phyloP scores from a whole-genome alignment of 1,139 yeast genomes.

The Geotrichum carabidarum region DNA sequence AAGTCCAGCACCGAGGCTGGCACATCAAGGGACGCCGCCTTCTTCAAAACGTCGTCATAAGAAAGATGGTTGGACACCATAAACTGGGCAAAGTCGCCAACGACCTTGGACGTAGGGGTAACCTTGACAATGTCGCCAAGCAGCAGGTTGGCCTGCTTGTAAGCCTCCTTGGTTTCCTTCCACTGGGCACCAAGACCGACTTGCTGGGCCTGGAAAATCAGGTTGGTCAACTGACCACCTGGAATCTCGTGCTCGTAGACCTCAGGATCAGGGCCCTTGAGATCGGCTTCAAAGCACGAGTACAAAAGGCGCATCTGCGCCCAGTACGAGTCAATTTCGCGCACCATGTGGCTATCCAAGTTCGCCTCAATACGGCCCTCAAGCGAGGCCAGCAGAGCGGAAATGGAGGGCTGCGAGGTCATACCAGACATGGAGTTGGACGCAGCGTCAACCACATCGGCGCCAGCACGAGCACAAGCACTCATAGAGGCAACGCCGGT shows the following conservation, averaged over 20 bases:
- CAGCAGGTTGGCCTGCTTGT: constrained; percentile 80
- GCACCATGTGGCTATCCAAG: constrained; percentile 58
- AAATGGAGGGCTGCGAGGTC: constrained; percentile 96
- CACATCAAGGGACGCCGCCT: constrained; percentile 90
- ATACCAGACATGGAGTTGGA: constrained; percentile 96
- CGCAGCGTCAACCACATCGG: constrained; percentile 97
- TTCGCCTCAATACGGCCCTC: constrained; percentile 84
- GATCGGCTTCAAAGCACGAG: constrained; percentile 95
- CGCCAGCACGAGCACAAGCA: constrained; percentile 92
- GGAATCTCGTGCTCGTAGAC: constrained; percentile 98
- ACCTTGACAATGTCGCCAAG: constrained; percentile 97
- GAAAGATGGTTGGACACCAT: constrained; percentile 93
- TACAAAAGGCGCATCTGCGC: constrained; percentile 95
- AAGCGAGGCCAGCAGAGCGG: constrained; percentile 85
- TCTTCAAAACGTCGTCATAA: constrained; percentile 75
- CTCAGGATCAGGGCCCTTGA: constrained; percentile 99
- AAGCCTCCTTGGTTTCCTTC: constrained; percentile 91
- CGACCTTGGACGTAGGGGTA: constrained; percentile 98
- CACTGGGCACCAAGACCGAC: constrained; percentile 95
- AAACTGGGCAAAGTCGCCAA: constrained; percentile 97
- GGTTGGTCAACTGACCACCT: constrained; percentile 97
- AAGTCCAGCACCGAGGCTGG: constrained; percentile 97
- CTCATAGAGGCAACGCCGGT: constrained; percentile 97
- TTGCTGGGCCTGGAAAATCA: constrained; percentile 97
- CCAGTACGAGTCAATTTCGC: constrained; percentile 92